phyloP scores from a whole-genome alignment of 2,329 filamentous ascomycete species.

The Sphaerulina populicola region DNA sequence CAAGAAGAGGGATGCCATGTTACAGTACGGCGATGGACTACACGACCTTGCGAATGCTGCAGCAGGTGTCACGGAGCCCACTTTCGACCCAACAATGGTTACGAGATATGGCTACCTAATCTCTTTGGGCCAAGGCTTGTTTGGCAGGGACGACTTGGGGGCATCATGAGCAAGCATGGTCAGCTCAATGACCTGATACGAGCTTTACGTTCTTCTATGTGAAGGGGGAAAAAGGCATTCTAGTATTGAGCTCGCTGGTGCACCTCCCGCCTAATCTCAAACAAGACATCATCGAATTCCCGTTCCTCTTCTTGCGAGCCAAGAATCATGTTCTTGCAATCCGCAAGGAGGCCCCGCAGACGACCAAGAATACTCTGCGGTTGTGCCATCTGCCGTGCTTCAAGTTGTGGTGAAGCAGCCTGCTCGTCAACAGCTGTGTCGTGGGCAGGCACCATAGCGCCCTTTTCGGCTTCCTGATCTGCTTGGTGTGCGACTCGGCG shows the following conservation, averaged over 20 bases:
- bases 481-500: slow-evolving; percentile 10
- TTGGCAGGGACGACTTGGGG: slow-evolving; percentile 21
- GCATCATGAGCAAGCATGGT: neutral
- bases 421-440: neutral
- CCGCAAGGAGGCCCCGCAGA: slow-evolving; percentile 50
- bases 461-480: neutral
- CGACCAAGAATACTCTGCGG: slow-evolving; percentile 47
- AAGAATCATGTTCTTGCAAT: slow-evolving; percentile 53
- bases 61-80: slow-evolving; percentile 21
- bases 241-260: slow-evolving; percentile 51
- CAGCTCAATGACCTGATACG: neutral
- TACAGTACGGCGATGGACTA: slow-evolving; percentile 36
- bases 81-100: slow-evolving; percentile 34
- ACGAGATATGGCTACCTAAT: slow-evolving; percentile 36
- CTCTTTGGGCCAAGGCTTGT: slow-evolving; percentile 33
- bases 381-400: slow-evolving; percentile 32
- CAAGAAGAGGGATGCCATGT: slow-evolving; percentile 35
- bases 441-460: neutral
- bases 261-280: slow-evolving; percentile 67
- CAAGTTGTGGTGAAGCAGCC: neutral
- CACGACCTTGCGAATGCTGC: slow-evolving; percentile 53
- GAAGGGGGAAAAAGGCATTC: neutral
- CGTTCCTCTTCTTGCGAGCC: slow-evolving; percentile 59
- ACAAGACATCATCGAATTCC: slow-evolving; percentile 67
- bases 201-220: neutral